Base-by-base conservation (phyloP, 1,139 yeast genomes). In the Geotrichum cucujoidarum region DNA sequence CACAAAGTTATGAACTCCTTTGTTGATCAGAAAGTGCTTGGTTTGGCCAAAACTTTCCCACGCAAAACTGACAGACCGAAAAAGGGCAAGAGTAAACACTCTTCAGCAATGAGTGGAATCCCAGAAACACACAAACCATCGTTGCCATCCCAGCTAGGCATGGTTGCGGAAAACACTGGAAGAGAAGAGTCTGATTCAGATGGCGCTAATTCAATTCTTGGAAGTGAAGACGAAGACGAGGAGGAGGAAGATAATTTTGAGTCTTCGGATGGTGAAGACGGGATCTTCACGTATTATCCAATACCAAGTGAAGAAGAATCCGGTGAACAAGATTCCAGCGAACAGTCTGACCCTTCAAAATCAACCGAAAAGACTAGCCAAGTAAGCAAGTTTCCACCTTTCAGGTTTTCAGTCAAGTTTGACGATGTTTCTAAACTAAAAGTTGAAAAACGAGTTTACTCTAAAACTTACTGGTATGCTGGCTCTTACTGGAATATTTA, bases 401-500 rank as follows among this genome's bases (percentile, higher is more conserved):
- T 73, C 56, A 61, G 81, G 47, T 75, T 76, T 55, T 71, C 80
- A 0, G 71, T 76, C 42, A 74, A 76, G 10, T 76, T 77, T 60
- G 66, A 72, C 11, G 70, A 74, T 45, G 70, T 76, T 2, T 67
- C 73, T 2, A 67, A 68, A 14, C 61, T 76, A n/a, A 62, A 66
- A 18, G 68, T 71, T 14, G 76, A 70, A 17, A 71, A 70, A 53
- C 62, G 80, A 39, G 73, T 74, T 1, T 76, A 76, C 55, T 73
- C 77, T 7, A 70, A 72, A 47, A 71, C 77, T 0, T 65, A 74
- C 39, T 76, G 80, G 78, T 76, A 76, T 54, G 79, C 79, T 10
- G 81, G 81, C 0, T 75, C 80, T 13, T 74, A 71, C 55, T 77
- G 81, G 81, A 75, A 74, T 54, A 60, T 77, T 11, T 77, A 77